phyloP scores from a whole-genome alignment of 805 yeast species.

The Dipodascus albidus region DNA sequence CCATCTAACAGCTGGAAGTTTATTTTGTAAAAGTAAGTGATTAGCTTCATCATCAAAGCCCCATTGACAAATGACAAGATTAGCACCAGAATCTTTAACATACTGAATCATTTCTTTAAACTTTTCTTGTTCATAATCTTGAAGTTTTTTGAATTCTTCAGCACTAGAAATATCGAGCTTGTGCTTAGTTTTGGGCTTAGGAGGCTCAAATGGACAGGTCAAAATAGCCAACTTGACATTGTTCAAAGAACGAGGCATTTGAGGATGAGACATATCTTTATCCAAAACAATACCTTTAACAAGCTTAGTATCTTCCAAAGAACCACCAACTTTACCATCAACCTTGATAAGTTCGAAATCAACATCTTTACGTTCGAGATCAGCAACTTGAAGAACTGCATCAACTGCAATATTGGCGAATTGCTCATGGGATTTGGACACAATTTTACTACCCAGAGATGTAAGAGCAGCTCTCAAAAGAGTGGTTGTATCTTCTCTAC shows the following conservation, averaged over 20 bases:
- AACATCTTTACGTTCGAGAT: conserved; percentile 83
- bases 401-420: conserved; percentile 97
- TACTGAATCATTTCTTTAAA: conserved; percentile 81
- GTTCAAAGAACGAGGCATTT: conserved; percentile 75
- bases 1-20: conserved; percentile 96
- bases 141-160: conserved; percentile 85
- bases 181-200: conserved; percentile 98
- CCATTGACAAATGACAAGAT: conserved; percentile 97
- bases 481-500: conserved; percentile 35
- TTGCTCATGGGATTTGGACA: conserved; percentile 83
- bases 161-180: conserved; percentile 88
- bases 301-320: conserved; percentile 72
- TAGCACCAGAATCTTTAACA: conserved; percentile 87
- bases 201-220: conserved; percentile 99
- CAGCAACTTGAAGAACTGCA: conserved; percentile 86
- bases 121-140: conserved; percentile 83
- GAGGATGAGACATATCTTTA: conserved; percentile 96
- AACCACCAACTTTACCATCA: conserved; percentile 93
- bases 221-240: conserved; percentile 87
- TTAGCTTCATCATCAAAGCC: conserved; percentile 99
- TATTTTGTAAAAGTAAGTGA: conserved; percentile 76
- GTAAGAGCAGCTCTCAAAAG: conserved; percentile 89
- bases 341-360: conserved; percentile 94
- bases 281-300: conserved; percentile 90
- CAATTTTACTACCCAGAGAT: conserved; percentile 89